A percentile compares a stretch with the other conserved stretches of the same genome.
Conservation (phyloP, 1,284 basidiomycete genomes). For the Gomphus bonarii region DNA sequence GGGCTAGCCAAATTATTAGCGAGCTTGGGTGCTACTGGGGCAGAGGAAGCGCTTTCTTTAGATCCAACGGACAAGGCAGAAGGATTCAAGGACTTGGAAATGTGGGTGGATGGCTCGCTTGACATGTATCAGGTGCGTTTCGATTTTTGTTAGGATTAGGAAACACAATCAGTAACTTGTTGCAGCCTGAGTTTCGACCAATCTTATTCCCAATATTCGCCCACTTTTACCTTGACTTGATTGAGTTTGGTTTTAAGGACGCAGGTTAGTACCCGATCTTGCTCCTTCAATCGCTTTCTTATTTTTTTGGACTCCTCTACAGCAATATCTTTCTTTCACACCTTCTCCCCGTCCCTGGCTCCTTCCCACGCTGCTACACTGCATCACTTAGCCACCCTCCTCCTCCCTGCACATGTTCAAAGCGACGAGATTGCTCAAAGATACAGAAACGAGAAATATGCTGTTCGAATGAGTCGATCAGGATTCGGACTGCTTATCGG, state of each 20-base stretch:
- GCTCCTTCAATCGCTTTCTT: conserved; percentile 4
- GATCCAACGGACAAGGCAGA: conserved; percentile 87
- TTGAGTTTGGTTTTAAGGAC: conserved; percentile 83
- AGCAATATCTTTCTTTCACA: conserved; percentile 72
- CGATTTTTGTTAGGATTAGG: background rate
- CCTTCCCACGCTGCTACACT: conserved; percentile 63
- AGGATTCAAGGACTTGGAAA: conserved; percentile 78
- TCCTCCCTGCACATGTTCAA: conserved; percentile 79
- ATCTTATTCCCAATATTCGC: conserved; percentile 94
- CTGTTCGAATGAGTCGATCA: conserved; percentile 83
- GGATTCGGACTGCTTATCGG: conserved; percentile 89
- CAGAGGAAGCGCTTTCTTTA: conserved; percentile 72
- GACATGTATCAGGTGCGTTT: conserved; percentile 72
- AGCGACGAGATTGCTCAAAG: conserved; percentile 77
- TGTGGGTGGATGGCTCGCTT: conserved; percentile 88
- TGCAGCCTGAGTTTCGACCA: conserved; percentile 84
- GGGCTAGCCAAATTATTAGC: conserved; percentile 46
- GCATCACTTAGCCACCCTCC: conserved; percentile 74
- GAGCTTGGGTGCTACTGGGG: conserved; percentile 64
- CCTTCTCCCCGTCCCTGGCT: conserved; percentile 64
- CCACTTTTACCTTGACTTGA: conserved; percentile 93
- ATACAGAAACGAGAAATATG: conserved; percentile 87
- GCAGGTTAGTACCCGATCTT: conserved; percentile 50
- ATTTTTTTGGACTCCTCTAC: background rate
- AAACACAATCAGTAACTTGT: conserved; percentile 5